These are phyloP conservation scores for Forsythia suspensa DNA, from an alignment of 257 asterid genomes.

Conservation along the genomic window DNA sequence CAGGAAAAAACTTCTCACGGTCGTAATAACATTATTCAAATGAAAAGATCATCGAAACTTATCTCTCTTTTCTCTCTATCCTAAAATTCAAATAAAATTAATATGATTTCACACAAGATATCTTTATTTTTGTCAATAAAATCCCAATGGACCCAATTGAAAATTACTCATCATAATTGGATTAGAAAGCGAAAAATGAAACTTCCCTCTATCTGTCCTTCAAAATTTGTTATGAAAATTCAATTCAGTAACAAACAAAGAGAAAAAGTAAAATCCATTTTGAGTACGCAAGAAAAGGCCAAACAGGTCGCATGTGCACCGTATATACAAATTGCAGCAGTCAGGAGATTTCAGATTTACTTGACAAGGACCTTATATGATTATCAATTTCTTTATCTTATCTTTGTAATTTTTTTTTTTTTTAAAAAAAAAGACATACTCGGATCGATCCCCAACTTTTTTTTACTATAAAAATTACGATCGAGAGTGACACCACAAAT, in stretches of 20 bases:
- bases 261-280: slow-evolving; percentile 11
- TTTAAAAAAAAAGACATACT: too few relatives aligned
- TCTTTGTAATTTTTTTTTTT: too few relatives aligned
- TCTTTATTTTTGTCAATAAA: slow-evolving; percentile 8
- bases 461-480: too few relatives aligned
- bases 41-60: too few relatives aligned
- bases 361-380: not conserved
- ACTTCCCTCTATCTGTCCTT: slow-evolving; percentile 4
- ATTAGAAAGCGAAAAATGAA: slow-evolving; percentile 20
- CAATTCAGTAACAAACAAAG: not conserved
- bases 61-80: not conserved
- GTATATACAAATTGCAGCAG: not conserved
- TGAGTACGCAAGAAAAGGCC: slow-evolving; percentile 3
- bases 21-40: too few relatives aligned
- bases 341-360: slow-evolving; percentile 1
- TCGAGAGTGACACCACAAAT: too few relatives aligned
- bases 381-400: not conserved
- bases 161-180: slow-evolving; percentile 15
- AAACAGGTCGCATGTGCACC: slow-evolving; percentile 32
- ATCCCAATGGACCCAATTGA: slow-evolving; percentile 30
- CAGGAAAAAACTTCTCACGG: too few relatives aligned
- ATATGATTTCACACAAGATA: not conserved
- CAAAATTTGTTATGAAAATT: not conserved
- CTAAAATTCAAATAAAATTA: not conserved
- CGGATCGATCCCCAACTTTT: too few relatives aligned